Base-by-base conservation (phyloP, 139 green algal genomes). In the Picochlorum sp. region DNA sequence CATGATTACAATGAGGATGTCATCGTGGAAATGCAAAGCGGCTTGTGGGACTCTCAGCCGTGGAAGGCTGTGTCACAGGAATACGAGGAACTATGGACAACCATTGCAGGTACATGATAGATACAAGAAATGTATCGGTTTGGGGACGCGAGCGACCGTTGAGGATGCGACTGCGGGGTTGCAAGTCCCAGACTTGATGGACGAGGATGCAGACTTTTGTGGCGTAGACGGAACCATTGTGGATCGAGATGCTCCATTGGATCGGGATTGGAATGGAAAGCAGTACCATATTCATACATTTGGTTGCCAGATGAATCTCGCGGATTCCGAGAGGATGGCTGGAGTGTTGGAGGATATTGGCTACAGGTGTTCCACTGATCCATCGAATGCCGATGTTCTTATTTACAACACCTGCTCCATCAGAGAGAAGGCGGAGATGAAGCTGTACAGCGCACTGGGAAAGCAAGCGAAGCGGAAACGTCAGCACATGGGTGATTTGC, bases 331-430 rank as follows among this genome's bases (percentile, higher is more conserved):
- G 74, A 84, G 94, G 59, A 98, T 98, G 93, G 89, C 90, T 4
- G 92, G 92, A 4, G 82, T 81, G 38, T 81, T 98, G 16, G 92
- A 98, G 52, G 28, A 50, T 9, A 76, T 77, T 21, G 93, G 93
- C 3, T 98, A 97, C 74, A 61, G 63, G 16, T 88, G 86, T 62
- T 77, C 81, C 0, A 61, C 79, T 38, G 86, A 97, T 55, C 62
- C 88, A 1, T 62, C 73, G 4, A 69, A 87, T n/a, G 93, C 91
- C 1, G 78, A 96, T 56, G 88, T 98, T 30, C 72, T 98, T 4
- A 81, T 98, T 20, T 96, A 95, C 83, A 98, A 98, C 85, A 98
- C 93, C 6, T 98, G 93, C 80, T 88, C 77, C 58, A 98, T 98
- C 63, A 69, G 93, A 2, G 90, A 97, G 45, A 96, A 97, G 74